phyloP scores from a whole-genome alignment of 2,329 filamentous ascomycete genomes.

The Bertia moriformis region DNA sequence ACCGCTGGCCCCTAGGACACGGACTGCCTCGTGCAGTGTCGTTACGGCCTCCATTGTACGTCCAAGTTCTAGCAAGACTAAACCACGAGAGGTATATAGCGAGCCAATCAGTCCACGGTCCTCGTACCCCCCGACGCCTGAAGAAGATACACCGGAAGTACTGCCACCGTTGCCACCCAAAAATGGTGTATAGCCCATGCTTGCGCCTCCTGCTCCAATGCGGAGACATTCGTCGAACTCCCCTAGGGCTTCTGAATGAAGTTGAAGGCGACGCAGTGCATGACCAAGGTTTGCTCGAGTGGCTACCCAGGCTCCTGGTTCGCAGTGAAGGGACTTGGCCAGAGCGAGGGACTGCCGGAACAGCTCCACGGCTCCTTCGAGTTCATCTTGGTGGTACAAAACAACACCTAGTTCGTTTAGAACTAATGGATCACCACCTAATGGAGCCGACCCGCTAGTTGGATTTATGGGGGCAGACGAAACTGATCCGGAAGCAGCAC shows the following conservation, averaged over 20 bases:
- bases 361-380: conserved; percentile 36
- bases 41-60: conserved; percentile 41
- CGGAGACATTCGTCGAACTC: conserved; percentile 49
- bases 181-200: conserved; percentile 35
- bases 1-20: conserved; percentile 24
- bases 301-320: conserved; percentile 39
- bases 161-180: conserved; percentile 15
- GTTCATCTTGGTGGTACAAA: conserved; percentile 45
- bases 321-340: conserved; percentile 38
- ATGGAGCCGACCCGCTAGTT: background rate
- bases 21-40: conserved; percentile 39
- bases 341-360: conserved; percentile 42
- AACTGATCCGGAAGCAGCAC: background rate
- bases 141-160: conserved; percentile 15
- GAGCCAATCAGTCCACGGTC: conserved; percentile 26
- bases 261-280: conserved; percentile 36
- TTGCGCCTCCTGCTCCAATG: conserved; percentile 30
- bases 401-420: conserved; percentile 56
- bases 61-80: conserved; percentile 41
- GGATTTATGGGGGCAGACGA: background rate
- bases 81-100: conserved; percentile 28
- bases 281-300: conserved; percentile 52
- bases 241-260: conserved; percentile 34
- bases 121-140: conserved; percentile 26
- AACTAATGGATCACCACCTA: conserved; percentile 37